Conservation (phyloP, 2,329 filamentous ascomycete genomes). For the Pseudogymnoascus sp. region DNA sequence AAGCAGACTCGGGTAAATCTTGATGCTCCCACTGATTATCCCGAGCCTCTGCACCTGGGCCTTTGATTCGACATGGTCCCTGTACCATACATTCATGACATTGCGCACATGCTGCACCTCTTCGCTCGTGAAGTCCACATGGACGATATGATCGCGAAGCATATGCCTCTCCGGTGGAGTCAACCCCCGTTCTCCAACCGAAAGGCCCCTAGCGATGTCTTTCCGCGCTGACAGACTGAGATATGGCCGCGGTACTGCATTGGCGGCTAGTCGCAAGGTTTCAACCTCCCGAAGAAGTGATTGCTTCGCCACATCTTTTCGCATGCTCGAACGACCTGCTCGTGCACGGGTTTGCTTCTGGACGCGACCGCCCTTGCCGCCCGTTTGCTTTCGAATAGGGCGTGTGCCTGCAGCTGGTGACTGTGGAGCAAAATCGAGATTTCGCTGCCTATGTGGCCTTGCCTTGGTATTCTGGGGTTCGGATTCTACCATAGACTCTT, state of each 20-base stretch:
- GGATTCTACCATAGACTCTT: not conserved
- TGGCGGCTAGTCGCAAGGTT: not conserved
- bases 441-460: not conserved
- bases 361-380: not conserved
- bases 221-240: not conserved
- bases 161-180: not conserved
- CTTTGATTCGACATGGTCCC: not conserved
- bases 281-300: not conserved
- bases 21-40: not conserved
- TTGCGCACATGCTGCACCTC: not conserved
- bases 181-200: not conserved
- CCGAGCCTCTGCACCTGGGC: not conserved
- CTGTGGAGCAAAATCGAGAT: not conserved
- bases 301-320: not conserved
- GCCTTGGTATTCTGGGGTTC: not conserved
- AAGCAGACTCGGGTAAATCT: not conserved
- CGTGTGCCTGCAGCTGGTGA: not conserved
- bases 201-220: conserved; percentile 1
- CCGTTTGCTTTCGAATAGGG: not conserved
- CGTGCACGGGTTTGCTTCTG: not conserved
- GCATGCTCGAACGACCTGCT: not conserved
- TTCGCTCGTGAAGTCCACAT: conserved; percentile 6
- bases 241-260: not conserved
- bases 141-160: not conserved
- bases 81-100: not conserved